Percentiles rank a stretch among this genome's conserved stretches.
phyloP scores from a whole-genome alignment of 73 alveolate species.

The Stentor coeruleus region DNA sequence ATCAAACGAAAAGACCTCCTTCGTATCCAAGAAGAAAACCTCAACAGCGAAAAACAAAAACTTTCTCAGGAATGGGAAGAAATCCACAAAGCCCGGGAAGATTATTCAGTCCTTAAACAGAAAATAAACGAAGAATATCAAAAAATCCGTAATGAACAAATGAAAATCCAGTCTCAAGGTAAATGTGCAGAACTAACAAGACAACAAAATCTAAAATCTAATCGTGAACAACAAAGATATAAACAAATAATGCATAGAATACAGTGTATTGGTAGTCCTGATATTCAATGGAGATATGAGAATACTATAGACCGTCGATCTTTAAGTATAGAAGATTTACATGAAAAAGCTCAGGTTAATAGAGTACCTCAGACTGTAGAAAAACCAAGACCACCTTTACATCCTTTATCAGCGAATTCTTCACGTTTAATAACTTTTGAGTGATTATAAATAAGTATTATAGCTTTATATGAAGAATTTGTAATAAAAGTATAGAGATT shows the following conservation, averaged over 20 bases:
- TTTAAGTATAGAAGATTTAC: not conserved
- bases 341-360: not conserved
- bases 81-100: not conserved
- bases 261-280: not conserved
- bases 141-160: not conserved
- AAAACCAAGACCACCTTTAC: slow-evolving; percentile 21
- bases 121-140: not conserved
- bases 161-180: not conserved
- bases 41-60: not conserved
- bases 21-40: not conserved
- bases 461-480: not conserved
- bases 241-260: not conserved
- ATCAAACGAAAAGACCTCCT: not conserved
- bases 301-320: too few relatives aligned
- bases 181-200: not conserved
- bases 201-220: not conserved
- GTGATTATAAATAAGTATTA: too few relatives aligned
- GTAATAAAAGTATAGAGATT: too few relatives aligned
- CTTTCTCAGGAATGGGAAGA: slow-evolving; percentile 11
- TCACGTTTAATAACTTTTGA: slow-evolving; percentile 17
- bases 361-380: slow-evolving; percentile 1
- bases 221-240: not conserved
- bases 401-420: slow-evolving; percentile 19
- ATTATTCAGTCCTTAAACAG: not conserved
- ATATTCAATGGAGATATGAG: not conserved